Percentiles rank a stretch among this genome's conserved stretches.
These are phyloP conservation scores for Epichloe bromicola DNA, from an alignment of 2,329 filamentous ascomycete genomes.

Conservation along the genomic window DNA sequence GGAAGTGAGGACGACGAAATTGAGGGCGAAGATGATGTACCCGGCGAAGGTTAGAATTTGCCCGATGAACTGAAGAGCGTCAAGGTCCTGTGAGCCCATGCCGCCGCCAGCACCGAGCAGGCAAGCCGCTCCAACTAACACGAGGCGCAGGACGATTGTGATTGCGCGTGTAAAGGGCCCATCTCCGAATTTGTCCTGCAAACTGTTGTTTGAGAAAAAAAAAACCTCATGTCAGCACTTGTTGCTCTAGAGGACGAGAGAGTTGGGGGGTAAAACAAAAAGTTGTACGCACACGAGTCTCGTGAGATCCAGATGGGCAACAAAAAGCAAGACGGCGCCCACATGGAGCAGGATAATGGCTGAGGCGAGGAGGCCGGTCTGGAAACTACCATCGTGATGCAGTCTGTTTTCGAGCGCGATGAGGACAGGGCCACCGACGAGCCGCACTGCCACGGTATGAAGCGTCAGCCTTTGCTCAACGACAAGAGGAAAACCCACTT, in stretches of 20 bases:
- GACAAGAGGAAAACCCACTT: no score
- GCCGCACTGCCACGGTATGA: conserved; percentile 11
- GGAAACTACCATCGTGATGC: background rate
- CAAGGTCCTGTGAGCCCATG: conserved; percentile 6
- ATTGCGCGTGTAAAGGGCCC: conserved; percentile 10
- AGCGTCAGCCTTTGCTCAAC: no score
- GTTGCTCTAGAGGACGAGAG: no score
- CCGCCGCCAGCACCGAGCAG: conserved; percentile 12
- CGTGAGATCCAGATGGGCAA: conserved; percentile 14
- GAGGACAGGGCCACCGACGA: conserved; percentile 15
- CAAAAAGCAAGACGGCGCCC: conserved; percentile 15
- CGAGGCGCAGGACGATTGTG: conserved; percentile 8
- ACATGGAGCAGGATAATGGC: conserved; percentile 17
- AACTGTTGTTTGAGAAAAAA: background rate
- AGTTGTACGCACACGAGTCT: conserved; percentile 13
- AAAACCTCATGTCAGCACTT: background rate
- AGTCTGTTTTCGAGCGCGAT: conserved; percentile 11
- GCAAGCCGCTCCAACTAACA: conserved; percentile 8
- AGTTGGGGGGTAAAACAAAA: no score
- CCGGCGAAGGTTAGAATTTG: conserved; percentile 11
- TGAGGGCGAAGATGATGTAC: conserved; percentile 12
- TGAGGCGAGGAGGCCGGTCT: conserved; percentile 13
- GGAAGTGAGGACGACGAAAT: conserved; percentile 8
- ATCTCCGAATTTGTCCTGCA: conserved; percentile 12
- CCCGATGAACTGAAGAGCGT: background rate